Percentiles rank a stretch among this genome's conserved stretches.
phyloP scores from a whole-genome alignment of 768 basidiomycete species.

The Mycena belliarum region DNA sequence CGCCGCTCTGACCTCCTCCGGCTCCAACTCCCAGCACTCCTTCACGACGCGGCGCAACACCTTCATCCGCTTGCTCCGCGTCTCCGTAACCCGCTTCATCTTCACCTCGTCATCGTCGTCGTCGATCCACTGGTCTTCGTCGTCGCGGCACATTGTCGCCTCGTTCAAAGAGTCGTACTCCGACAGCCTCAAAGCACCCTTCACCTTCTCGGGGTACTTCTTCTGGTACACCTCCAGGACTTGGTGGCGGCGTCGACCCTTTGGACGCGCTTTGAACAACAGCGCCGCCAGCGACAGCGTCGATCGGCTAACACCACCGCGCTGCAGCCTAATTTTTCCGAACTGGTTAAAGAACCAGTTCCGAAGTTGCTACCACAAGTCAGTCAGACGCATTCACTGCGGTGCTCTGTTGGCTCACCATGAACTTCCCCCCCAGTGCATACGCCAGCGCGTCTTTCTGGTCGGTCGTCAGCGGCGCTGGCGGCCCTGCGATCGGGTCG shows the following conservation, averaged over 20 bases:
- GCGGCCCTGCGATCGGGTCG: not conserved
- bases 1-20: not conserved
- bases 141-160: not conserved
- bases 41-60: not conserved
- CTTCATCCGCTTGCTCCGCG: not conserved
- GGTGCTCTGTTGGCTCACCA: not conserved
- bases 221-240: constrained; percentile 3
- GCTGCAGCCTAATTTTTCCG: not conserved
- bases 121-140: constrained; percentile 5
- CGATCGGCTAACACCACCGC: not conserved
- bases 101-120: not conserved
- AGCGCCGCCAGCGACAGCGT: not conserved
- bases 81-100: not conserved
- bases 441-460: not conserved
- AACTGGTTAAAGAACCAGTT: not conserved
- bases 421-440: not conserved
- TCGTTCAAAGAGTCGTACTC: not conserved
- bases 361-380: not conserved
- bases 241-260: not conserved
- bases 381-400: too few relatives aligned
- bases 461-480: not conserved
- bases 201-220: not conserved
- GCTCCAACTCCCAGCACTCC: not conserved
- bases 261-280: not conserved
- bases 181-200: not conserved